These are phyloP conservation scores for Ophiosphaerella korrae DNA, from an alignment of 2,329 filamentous ascomycete species.

Conservation along the genomic window DNA sequence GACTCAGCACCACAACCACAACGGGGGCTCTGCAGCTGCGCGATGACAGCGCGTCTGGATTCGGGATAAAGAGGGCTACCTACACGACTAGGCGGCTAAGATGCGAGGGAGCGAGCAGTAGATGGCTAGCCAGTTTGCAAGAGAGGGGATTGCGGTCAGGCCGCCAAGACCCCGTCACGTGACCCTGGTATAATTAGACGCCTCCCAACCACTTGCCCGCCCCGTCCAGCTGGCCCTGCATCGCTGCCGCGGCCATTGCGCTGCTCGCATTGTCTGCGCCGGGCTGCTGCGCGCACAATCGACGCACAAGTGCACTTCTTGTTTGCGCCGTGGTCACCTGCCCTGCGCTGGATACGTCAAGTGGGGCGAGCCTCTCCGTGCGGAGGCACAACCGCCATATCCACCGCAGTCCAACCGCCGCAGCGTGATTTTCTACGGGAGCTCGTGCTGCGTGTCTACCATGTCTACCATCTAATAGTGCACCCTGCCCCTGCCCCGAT, in stretches of 20 bases:
- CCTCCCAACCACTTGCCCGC: constrained; percentile 4
- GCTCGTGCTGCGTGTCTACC: no score
- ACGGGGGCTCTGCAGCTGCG: constrained; percentile 7
- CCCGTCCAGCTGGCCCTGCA: constrained; percentile 10
- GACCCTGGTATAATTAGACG: constrained; percentile 16
- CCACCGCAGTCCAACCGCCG: neutral
- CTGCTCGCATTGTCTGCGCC: neutral
- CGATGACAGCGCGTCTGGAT: constrained; percentile 9
- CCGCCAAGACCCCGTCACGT: constrained; percentile 17
- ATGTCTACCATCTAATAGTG: neutral
- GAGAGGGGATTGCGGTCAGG: constrained; percentile 7
- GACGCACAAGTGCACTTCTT: neutral
- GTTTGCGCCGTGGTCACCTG: neutral
- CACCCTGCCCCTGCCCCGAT: neutral
- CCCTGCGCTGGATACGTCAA: neutral
- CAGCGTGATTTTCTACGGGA: no score
- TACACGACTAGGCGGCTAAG: neutral
- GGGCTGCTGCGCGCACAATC: neutral
- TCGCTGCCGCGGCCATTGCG: neutral
- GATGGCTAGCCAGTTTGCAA: neutral
- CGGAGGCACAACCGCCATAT: neutral
- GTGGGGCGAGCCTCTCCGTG: constrained; percentile 2
- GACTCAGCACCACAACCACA: constrained; percentile 14
- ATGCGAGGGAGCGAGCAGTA: constrained; percentile 6
- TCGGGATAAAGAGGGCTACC: neutral